Conservation (phyloP, 2,329 filamentous ascomycete species). For the Xylaria sp. region DNA sequence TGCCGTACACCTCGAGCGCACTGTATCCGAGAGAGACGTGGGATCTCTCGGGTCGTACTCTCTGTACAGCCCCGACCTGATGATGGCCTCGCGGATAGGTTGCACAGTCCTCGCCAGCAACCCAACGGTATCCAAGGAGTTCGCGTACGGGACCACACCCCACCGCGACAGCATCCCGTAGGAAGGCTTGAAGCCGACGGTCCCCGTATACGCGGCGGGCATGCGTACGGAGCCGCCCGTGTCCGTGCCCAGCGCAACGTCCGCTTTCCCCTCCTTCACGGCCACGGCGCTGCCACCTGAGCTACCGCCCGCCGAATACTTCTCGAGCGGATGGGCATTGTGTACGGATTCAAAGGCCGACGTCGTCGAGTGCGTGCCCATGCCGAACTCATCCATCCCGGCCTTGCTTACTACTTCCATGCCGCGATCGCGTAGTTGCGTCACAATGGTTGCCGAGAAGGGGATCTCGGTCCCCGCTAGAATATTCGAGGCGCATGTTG, state of each 20-base stretch:
- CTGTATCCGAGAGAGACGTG: constrained; percentile 71
- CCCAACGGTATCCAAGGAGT: constrained; percentile 91
- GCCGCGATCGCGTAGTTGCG: constrained; percentile 71
- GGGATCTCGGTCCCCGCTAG: constrained; percentile 78
- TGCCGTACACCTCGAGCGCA: constrained; percentile 62
- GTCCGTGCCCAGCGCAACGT: constrained; percentile 85
- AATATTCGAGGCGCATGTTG: constrained; percentile 85
- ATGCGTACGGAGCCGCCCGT: constrained; percentile 90
- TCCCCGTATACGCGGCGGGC: constrained; percentile 86
- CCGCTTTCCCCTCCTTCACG: constrained; percentile 70
- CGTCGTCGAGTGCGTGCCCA: constrained; percentile 84
- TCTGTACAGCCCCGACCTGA: constrained; percentile 60
- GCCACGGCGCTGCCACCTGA: constrained; percentile 94
- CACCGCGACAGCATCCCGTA: constrained; percentile 88
- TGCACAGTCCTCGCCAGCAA: constrained; percentile 70
- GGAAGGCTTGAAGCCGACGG: constrained; percentile 89
- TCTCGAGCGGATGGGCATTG: constrained; percentile 56
- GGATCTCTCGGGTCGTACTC: constrained; percentile 77
- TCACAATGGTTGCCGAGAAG: constrained; percentile 84
- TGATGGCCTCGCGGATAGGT: constrained; percentile 63
- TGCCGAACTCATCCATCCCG: constrained; percentile 96
- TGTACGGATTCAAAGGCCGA: constrained; percentile 75
- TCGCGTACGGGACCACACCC: constrained; percentile 91
- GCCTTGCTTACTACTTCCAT: constrained; percentile 79
- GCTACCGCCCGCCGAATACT: constrained; percentile 80